Evolutionary conservation across 225 moss, liverwort and hornwort genomes (phyloP).

Genomic region (Sphagnum tenellum): DNA sequence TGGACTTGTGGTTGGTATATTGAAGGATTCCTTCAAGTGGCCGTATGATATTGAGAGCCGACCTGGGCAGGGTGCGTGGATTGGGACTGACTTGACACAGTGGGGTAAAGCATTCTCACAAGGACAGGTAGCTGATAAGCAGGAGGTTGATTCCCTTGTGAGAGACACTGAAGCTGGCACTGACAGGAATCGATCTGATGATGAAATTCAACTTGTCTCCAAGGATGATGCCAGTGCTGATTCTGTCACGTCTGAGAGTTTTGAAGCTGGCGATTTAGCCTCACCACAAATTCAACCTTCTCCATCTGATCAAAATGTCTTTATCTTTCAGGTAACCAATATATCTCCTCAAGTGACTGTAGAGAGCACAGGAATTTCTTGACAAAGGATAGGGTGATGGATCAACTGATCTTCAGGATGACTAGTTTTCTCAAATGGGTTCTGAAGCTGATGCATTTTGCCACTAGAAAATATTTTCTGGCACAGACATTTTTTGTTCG

Average conservation of each 20-base stretch:
- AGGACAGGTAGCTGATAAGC: background rate
- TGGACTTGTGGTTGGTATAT: conserved; percentile 24
- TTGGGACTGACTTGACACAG: conserved; percentile 30
- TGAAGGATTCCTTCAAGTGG: conserved; percentile 32
- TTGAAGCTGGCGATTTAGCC: too few species aligned
- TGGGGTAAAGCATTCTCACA: conserved; percentile 12
- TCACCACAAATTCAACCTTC: background rate
- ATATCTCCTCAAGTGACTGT: too few species aligned
- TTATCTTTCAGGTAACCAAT: background rate
- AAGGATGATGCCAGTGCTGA: background rate
- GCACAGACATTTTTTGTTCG: background rate
- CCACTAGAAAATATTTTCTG: background rate
- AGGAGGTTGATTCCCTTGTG: background rate
- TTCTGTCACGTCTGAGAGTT: background rate
- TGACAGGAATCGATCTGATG: background rate
- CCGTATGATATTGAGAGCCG: conserved; percentile 23
- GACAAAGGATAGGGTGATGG: too few species aligned
- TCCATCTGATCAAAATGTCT: background rate
- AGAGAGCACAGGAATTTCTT: too few species aligned
- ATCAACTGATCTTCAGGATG: too few species aligned
- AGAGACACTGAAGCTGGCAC: background rate
- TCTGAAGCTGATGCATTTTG: background rate
- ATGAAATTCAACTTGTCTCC: background rate
- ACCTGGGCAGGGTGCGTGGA: conserved; percentile 37
- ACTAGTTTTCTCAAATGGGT: too few species aligned